Evolutionary conservation across 2,329 filamentous ascomycete genomes (phyloP).

Genomic region (Paecilomyces niveus): DNA sequence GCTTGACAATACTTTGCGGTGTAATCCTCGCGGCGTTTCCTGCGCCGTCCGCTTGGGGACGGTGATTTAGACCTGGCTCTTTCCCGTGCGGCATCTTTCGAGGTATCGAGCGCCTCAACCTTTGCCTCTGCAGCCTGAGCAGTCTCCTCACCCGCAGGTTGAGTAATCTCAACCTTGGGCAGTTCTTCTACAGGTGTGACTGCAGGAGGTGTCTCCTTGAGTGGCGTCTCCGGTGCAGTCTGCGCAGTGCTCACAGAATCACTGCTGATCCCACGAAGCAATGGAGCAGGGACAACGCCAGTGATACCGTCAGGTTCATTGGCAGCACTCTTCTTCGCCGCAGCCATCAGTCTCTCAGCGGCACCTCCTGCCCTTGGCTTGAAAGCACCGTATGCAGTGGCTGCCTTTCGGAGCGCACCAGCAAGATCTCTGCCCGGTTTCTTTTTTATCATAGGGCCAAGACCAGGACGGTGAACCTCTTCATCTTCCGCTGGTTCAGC

Average conservation of each 20-base stretch:
- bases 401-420: constrained; percentile 71
- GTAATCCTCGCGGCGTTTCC: constrained; percentile 61
- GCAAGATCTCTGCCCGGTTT: constrained; percentile 68
- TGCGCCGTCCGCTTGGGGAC: constrained; percentile 45
- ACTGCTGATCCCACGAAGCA: constrained; percentile 33
- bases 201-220: constrained; percentile 21
- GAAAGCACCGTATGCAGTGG: constrained; percentile 64
- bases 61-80: constrained; percentile 28
- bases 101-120: constrained; percentile 15
- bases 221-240: constrained; percentile 19
- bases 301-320: constrained; percentile 84
- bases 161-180: constrained; percentile 35
- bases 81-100: constrained; percentile 16
- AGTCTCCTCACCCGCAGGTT: constrained; percentile 22
- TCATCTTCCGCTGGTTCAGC: constrained; percentile 44
- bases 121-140: constrained; percentile 17
- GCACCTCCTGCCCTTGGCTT: constrained; percentile 84
- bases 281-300: constrained; percentile 74
- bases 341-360: constrained; percentile 66
- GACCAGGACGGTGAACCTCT: constrained; percentile 59
- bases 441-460: constrained; percentile 85
- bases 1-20: constrained; percentile 71
- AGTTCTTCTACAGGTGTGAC: constrained; percentile 16
- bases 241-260: constrained; percentile 27
- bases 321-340: constrained; percentile 48